Evolutionary conservation across 257 asterid genomes (phyloP), one percentile per base, ranked within the genome.

Genomic region (Solanum okadae): DNA sequence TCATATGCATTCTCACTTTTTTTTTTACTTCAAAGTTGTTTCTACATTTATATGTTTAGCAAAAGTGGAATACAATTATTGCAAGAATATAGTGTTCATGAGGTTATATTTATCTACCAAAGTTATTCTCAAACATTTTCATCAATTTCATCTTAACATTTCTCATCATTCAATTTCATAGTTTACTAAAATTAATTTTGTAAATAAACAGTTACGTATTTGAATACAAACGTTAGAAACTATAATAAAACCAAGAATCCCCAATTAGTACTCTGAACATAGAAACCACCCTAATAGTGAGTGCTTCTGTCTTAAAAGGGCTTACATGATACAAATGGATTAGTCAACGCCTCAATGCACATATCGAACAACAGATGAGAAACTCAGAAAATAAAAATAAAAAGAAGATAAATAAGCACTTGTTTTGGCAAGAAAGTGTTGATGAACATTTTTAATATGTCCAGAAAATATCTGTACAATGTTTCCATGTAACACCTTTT

Each of bases 191-290:
- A 22, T 59, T 59, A 1, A 22, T 59, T 59, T 56, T 3, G 9
- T 20, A 56, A 56, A 18, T 56, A 56, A 56, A 56, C 4, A 20
- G 0, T 56, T 56, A 3, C 25, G 11, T 56, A 56, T 18, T 18
- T 56, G 0, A 7, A 20, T 18, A 56, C 2, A 56, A 20, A 37
- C 0, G 0, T 37, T 37, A 34, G n/a, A 56, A 18, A 18, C n/a
- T 18, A 56, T 56, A 56, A 56, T 56, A 18, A 56, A 56, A 56
- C 4, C 65, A 18, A 56, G 4, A 0, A 56, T 56, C 11, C 11
- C 2, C 11, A 1, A 20, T 56, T 56, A 18, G 0, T 0, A 56
- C 65, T 56, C n/a, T 56, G 11, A 56, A 56, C 11, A 56, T 18
- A 16, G 10, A 56, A 56, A 56, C 4, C n/a, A 56, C 4, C 65